Base-by-base conservation (phyloP, 2,329 filamentous ascomycete species). In the Colletotrichum tropicicola region DNA sequence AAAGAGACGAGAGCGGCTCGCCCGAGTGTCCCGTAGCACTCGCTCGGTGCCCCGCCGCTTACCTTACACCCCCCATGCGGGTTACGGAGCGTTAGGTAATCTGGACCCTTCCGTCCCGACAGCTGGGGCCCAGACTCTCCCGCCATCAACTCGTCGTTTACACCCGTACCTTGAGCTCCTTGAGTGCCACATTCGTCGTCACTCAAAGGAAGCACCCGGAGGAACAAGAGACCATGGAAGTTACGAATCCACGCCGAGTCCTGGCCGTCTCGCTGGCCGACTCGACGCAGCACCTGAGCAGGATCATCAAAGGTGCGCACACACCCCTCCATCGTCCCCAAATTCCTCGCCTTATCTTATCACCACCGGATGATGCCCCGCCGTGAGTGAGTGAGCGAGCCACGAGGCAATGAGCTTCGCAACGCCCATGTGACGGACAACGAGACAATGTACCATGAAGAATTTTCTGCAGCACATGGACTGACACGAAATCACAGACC, bases 221-320 rank as follows among this genome's bases (percentile, higher is more conserved):
- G n/a, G 10, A 10, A 17, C 6, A 43, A 43, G 19, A 43, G 6
- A 43, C 23, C 8, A 78, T 78, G 21, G 78, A 83, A 4, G 77
- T 87, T 23, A 69, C 78, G 35, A 84, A 87, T 69, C 83, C 87
- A 10, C 80, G 86, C 53, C 80, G 88, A 27, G 85, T 90, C 57
- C 76, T 91, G 35, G 87, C 87, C 15, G 83, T 90, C 5, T 84
- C 81, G n/a, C 76, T 82, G 43, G 79, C 79, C 60, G 80, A 76
- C 35, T 81, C 81, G 59, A 80, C 75, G 6, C 77, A 82, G 6
- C 80, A 83, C 30, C 74, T 89, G 13, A 77, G 79, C 63, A 76
- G 77, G 23, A 75, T 90, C 10, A 76, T 90, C 35, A 85, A 85
- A 80, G 86, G 88, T 88, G 67, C 21, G 67, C 52, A 23, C 9